Conservation (phyloP, 148 eudicot species). For the Vaccinium myrtillus region DNA sequence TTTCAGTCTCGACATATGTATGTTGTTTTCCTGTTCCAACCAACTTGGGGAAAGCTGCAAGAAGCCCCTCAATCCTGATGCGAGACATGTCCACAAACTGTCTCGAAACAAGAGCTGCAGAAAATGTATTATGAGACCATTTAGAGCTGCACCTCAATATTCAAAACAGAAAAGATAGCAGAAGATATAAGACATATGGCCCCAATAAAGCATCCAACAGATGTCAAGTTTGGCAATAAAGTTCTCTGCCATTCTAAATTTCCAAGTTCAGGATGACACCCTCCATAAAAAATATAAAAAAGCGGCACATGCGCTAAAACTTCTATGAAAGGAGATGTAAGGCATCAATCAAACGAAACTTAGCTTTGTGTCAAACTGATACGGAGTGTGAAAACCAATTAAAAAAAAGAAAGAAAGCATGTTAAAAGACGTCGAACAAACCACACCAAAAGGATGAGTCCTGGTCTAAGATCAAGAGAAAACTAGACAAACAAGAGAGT, state of each 20-base stretch:
- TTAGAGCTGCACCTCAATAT: background rate
- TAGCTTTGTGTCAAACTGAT: background rate
- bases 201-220: background rate
- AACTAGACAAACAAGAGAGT: background rate
- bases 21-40: constrained; percentile 98
- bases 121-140: background rate
- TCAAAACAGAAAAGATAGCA: background rate
- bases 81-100: constrained; percentile 95
- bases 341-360: background rate
- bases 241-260: background rate
- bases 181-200: background rate
- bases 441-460: background rate
- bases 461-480: background rate
- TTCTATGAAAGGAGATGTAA: background rate
- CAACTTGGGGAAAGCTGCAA: constrained; percentile 95
- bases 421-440: background rate
- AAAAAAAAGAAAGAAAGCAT: background rate
- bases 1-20: constrained; percentile 95
- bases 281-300: background rate
- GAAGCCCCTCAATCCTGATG: constrained; percentile 84
- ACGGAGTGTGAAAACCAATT: background rate
- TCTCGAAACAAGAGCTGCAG: constrained; percentile 86
- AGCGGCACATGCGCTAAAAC: background rate
- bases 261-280: background rate
- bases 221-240: background rate